Evolutionary conservation across 2,329 filamentous ascomycete species (phyloP).

Genomic region (Pseudogymnoascus sp.): DNA sequence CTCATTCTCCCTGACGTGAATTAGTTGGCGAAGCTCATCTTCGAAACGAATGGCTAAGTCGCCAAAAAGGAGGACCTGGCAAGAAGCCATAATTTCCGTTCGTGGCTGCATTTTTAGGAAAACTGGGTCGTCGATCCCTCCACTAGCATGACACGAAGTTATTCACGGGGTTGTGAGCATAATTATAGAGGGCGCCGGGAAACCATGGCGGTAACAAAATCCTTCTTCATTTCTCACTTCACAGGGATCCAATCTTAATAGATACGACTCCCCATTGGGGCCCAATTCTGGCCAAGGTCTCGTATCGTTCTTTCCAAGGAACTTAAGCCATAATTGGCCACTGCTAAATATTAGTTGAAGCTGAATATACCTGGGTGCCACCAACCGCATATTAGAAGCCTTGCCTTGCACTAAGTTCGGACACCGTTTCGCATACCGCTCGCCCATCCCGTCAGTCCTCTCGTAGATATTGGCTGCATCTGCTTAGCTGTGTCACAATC

Average conservation of each 20-base stretch:
- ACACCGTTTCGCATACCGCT: slow-evolving; percentile 1
- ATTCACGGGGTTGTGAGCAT: background rate
- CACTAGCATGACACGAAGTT: too few species aligned
- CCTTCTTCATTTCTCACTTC: background rate
- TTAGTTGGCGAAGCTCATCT: background rate
- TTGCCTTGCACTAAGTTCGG: background rate
- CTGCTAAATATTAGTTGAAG: slow-evolving; percentile 1
- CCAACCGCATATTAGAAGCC: background rate
- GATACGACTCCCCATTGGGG: background rate
- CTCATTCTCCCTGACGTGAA: background rate
- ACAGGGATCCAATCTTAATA: background rate
- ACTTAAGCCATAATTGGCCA: slow-evolving; percentile 2
- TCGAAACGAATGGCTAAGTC: background rate
- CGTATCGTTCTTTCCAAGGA: background rate
- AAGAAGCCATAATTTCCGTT: background rate
- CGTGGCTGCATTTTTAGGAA: background rate
- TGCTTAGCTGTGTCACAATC: background rate
- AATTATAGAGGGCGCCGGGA: background rate
- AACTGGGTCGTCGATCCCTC: background rate
- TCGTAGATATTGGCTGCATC: background rate
- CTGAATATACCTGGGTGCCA: background rate
- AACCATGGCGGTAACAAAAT: background rate
- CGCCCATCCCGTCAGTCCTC: background rate
- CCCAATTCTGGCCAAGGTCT: background rate
- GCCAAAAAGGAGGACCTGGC: background rate